phyloP scores from a whole-genome alignment of 768 basidiomycete genomes.

The Podaxis sp. region DNA sequence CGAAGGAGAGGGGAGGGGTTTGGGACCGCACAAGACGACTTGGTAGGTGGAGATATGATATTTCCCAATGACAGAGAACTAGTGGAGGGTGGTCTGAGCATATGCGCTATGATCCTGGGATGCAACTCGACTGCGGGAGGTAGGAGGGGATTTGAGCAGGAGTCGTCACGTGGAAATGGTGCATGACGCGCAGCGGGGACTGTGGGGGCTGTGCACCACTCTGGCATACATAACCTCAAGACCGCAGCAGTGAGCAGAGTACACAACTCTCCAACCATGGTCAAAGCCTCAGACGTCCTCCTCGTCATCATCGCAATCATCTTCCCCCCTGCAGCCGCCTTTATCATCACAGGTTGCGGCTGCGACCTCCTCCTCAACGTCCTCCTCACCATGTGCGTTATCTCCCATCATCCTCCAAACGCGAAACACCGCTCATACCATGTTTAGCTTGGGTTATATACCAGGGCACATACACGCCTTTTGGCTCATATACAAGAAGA shows the following conservation, averaged over 20 bases:
- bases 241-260: neutral
- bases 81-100: no score
- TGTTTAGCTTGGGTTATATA: conserved; percentile 68
- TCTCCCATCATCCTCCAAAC: neutral
- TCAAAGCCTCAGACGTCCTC: conserved; percentile 69
- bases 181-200: neutral
- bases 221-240: neutral
- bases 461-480: conserved; percentile 79
- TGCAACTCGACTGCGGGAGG: no score
- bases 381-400: conserved; percentile 66
- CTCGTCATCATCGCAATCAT: conserved; percentile 81
- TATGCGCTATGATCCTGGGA: no score
- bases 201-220: neutral
- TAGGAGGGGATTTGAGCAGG: neutral
- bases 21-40: no score
- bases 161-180: neutral
- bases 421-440: neutral
- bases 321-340: conserved; percentile 81
- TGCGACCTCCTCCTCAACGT: conserved; percentile 89
- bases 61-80: no score
- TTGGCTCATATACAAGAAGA: conserved; percentile 90
- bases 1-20: neutral
- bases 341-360: conserved; percentile 76
- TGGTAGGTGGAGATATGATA: no score
- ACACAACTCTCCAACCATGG: conserved; percentile 33